Percentiles rank a stretch among this genome's conserved stretches.
These are phyloP conservation scores for Nicotiana rustica DNA, from an alignment of 305 asterid species.

Conservation along the genomic window DNA sequence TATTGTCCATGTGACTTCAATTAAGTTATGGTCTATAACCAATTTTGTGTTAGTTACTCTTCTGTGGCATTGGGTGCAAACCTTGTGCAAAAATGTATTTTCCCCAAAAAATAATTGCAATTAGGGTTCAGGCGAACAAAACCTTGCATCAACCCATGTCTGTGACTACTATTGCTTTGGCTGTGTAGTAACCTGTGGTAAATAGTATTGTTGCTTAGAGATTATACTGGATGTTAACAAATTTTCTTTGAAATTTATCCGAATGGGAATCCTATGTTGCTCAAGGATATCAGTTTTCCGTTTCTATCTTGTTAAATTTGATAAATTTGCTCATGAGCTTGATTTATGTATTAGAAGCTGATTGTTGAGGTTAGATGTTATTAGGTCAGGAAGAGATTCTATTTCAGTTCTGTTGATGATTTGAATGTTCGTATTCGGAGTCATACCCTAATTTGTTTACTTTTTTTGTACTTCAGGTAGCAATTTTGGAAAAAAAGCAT, in stretches of 20 bases:
- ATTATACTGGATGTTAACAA: neutral
- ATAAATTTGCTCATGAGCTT: neutral
- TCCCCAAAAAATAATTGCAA: neutral
- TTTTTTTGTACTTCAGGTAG: slow-evolving; percentile 12
- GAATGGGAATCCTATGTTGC: neutral
- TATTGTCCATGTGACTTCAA: neutral
- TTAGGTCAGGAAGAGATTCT: neutral
- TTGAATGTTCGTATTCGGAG: neutral
- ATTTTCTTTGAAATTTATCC: neutral
- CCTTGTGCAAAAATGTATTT: neutral
- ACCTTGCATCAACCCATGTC: neutral
- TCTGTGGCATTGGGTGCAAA: neutral
- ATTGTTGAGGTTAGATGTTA: neutral
- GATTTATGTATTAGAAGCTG: neutral
- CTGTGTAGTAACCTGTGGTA: neutral
- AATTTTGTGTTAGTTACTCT: neutral
- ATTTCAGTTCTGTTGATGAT: neutral
- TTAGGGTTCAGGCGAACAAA: neutral
- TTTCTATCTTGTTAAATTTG: neutral
- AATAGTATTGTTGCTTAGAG: neutral
- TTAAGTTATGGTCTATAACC: neutral
- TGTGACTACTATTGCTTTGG: neutral
- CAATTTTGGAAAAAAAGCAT: slow-evolving; percentile 37
- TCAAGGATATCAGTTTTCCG: neutral
- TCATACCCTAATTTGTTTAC: neutral